phyloP scores from a whole-genome alignment of 441 rosid genomes.

The Euphorbia celastroides region DNA sequence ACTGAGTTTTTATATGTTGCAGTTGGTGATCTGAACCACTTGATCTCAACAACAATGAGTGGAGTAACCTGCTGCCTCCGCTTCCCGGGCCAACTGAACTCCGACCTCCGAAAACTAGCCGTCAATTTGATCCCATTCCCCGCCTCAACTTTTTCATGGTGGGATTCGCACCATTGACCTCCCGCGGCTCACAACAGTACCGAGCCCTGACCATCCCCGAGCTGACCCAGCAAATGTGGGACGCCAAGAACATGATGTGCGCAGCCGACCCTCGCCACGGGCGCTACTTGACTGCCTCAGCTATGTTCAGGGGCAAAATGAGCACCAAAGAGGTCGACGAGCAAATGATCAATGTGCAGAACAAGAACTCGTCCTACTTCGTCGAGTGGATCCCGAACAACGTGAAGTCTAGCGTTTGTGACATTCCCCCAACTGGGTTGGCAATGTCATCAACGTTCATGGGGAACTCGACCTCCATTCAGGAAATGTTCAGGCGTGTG shows the following conservation, averaged over 20 bases:
- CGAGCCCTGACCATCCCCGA: slow-evolving; percentile 46
- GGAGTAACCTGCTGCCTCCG: slow-evolving; percentile 54
- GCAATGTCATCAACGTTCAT: slow-evolving; percentile 41
- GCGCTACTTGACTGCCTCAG: too few relatives aligned
- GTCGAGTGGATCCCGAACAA: slow-evolving; percentile 51
- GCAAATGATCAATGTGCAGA: slow-evolving; percentile 45
- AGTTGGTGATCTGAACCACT: slow-evolving; percentile 51
- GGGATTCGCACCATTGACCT: slow-evolving; percentile 46
- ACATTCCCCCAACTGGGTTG: slow-evolving; percentile 44
- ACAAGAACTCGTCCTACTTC: slow-evolving; percentile 48
- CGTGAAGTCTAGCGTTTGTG: slow-evolving; percentile 47
- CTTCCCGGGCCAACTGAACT: slow-evolving; percentile 50
- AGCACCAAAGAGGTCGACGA: slow-evolving; percentile 47
- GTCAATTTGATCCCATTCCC: slow-evolving; percentile 50
- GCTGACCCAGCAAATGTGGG: slow-evolving; percentile 54
- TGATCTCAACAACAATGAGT: slow-evolving; percentile 51
- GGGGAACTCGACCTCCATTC: slow-evolving; percentile 46
- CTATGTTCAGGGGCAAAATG: too few relatives aligned
- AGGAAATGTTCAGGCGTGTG: slow-evolving; percentile 45
- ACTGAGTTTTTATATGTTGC: not conserved
- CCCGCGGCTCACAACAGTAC: slow-evolving; percentile 44
- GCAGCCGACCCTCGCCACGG: too few relatives aligned
- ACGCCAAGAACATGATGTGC: slow-evolving; percentile 39
- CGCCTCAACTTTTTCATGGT: slow-evolving; percentile 55
- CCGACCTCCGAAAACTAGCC: slow-evolving; percentile 45